These are phyloP conservation scores for Citropsis articulata DNA, from an alignment of 345 rosid species.

Conservation along the genomic window DNA sequence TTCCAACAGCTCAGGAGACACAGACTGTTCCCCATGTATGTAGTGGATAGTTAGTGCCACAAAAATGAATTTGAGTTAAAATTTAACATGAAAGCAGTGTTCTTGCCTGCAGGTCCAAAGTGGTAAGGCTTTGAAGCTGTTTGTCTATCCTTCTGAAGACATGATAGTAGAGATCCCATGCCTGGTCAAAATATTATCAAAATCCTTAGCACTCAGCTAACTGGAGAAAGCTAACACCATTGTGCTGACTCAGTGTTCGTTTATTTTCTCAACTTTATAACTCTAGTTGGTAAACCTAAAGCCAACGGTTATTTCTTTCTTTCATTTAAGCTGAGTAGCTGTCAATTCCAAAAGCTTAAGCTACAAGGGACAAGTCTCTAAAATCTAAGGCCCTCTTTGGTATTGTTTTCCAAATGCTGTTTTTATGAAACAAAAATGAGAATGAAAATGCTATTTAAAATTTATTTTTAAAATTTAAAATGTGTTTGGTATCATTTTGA, in stretches of 20 bases:
- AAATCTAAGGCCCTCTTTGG: not conserved
- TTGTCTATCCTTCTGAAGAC: conserved; percentile 95
- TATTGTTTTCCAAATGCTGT: no score
- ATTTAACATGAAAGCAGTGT: conserved; percentile 9
- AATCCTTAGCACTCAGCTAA: conserved; percentile 1
- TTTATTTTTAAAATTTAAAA: no score
- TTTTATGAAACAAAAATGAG: no score
- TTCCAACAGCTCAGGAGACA: conserved; percentile 88
- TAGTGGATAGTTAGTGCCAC: conserved; percentile 14
- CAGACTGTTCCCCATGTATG: conserved; percentile 53
- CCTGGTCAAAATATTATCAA: conserved; percentile 48
- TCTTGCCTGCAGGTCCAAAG: conserved; percentile 89
- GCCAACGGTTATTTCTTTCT: not conserved
- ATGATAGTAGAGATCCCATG: conserved; percentile 99
- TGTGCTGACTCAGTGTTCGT: not conserved
- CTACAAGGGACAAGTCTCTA: not conserved
- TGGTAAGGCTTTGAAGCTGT: conserved; percentile 86
- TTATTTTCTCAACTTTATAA: not conserved
- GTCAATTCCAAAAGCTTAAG: not conserved
- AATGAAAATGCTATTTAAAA: no score
- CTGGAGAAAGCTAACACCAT: not conserved
- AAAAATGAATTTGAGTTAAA: conserved; percentile 4
- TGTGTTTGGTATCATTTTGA: no score
- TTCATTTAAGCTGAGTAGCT: not conserved
- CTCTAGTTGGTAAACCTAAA: not conserved